phyloP scores from a whole-genome alignment of 192 early-diverging fungal genomes.

The Coemansia interrupta region DNA sequence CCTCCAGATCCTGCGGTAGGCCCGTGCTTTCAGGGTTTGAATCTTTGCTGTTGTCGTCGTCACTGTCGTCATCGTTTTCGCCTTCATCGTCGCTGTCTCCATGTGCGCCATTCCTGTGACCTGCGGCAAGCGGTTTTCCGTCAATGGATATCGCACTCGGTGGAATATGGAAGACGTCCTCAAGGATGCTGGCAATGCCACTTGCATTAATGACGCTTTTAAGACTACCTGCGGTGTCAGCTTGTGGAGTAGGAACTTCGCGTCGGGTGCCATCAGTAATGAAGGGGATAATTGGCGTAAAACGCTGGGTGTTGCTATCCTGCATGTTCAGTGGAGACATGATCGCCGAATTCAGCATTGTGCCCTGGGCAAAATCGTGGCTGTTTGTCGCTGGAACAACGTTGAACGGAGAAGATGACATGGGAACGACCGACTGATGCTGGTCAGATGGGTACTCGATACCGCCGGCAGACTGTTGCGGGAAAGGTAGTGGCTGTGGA shows the following conservation, averaged over 20 bases:
- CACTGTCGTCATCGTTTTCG: conserved; percentile 15
- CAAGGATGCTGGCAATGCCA: conserved; percentile 39
- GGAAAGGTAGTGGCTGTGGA: background rate
- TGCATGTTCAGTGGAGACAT: conserved; percentile 6
- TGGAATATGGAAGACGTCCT: conserved; percentile 39
- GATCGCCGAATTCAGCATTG: background rate
- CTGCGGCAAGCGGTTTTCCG: conserved; percentile 25
- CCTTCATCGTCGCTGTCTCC: conserved; percentile 16
- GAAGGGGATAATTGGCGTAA: conserved; percentile 36
- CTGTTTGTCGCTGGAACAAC: conserved; percentile 1
- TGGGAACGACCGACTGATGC: background rate
- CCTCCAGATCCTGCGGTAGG: conserved; percentile 7
- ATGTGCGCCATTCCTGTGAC: conserved; percentile 9
- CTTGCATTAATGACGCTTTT: conserved; percentile 21
- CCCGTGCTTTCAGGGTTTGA: background rate
- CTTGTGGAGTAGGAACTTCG: conserved; percentile 10
- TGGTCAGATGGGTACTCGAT: background rate
- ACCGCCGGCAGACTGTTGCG: background rate
- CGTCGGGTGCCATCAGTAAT: conserved; percentile 31
- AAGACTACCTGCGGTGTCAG: background rate
- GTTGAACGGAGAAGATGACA: conserved; percentile 6
- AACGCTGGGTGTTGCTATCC: conserved; percentile 12
- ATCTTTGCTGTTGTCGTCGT: conserved; percentile 7
- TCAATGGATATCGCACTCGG: conserved; percentile 40
- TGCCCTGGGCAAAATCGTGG: background rate